Conservation (phyloP, 495 filamentous ascomycete species). For the Xylaria curta region DNA sequence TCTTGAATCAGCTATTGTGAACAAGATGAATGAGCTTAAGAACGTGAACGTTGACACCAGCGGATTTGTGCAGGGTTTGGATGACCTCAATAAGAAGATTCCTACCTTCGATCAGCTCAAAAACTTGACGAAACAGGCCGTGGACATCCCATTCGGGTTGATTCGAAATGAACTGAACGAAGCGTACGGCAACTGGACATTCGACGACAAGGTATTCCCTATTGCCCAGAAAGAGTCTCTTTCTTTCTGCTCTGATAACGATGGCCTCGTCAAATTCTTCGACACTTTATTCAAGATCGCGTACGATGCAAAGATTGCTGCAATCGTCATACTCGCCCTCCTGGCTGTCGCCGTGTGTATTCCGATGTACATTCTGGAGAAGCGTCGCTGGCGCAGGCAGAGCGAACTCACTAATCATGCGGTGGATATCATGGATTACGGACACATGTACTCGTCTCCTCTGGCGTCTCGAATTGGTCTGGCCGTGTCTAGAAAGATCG, state of each 20-base stretch:
- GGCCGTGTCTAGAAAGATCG: constrained; percentile 72
- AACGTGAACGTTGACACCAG: constrained; percentile 69
- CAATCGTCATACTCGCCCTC: constrained; percentile 72
- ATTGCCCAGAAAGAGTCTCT: constrained; percentile 80
- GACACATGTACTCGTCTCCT: constrained; percentile 85
- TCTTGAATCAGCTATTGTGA: constrained; percentile 61
- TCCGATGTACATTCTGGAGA: constrained; percentile 80
- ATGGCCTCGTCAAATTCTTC: constrained; percentile 88
- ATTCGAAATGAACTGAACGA: constrained; percentile 73
- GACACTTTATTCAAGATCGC: constrained; percentile 66
- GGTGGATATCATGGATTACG: constrained; percentile 85
- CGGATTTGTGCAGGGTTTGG: constrained; percentile 66
- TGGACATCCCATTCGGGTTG: constrained; percentile 78
- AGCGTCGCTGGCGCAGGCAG: constrained; percentile 76
- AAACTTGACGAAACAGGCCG: constrained; percentile 73
- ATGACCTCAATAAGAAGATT: constrained; percentile 74
- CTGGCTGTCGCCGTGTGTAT: constrained; percentile 74
- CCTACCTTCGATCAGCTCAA: constrained; percentile 84
- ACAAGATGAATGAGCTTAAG: constrained; percentile 57
- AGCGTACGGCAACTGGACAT: constrained; percentile 70
- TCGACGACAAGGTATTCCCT: constrained; percentile 78
- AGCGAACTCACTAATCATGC: constrained; percentile 67
- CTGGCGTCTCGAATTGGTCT: constrained; percentile 74
- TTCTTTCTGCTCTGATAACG: constrained; percentile 86
- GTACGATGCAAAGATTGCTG: constrained; percentile 69